Evolutionary conservation across 2,329 filamentous ascomycete species (phyloP).

Genomic region (Colletotrichum melonis): DNA sequence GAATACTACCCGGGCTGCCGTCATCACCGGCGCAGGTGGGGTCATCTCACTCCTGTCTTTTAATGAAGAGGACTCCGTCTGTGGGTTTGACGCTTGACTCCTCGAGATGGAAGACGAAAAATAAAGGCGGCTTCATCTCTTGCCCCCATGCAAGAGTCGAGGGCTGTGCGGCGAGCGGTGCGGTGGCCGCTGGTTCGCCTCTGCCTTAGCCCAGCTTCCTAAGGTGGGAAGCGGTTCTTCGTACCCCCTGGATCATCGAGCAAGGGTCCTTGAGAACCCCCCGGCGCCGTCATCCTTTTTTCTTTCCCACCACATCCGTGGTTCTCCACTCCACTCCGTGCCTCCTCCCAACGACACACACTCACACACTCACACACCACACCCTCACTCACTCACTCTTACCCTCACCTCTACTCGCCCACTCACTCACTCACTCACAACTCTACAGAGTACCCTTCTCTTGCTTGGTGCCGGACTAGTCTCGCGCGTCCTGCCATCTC

Average conservation of each 20-base stretch:
- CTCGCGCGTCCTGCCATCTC: neutral
- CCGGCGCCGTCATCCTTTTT: neutral
- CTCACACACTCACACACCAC: neutral
- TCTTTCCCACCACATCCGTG: neutral
- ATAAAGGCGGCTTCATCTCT: constrained; percentile 24
- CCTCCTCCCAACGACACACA: neutral
- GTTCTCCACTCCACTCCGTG: neutral
- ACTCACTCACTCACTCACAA: neutral
- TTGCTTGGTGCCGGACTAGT: neutral
- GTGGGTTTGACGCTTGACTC: constrained; percentile 9
- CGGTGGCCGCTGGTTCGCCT: neutral
- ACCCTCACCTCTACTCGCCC: neutral
- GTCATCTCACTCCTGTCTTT: constrained; percentile 19
- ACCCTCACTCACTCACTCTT: neutral
- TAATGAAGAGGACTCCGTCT: constrained; percentile 33
- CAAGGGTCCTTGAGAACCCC: neutral
- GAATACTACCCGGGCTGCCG: neutral
- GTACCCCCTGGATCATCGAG: neutral
- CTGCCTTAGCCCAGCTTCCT: neutral
- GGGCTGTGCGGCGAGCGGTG: constrained; percentile 21
- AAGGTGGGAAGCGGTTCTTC: constrained; percentile 2
- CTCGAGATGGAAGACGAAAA: neutral
- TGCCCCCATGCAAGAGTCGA: constrained; percentile 23
- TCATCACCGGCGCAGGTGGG: constrained; percentile 24
- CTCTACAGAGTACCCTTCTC: neutral